Percentiles rank a stretch among this genome's conserved stretches.
Evolutionary conservation across 2,329 filamentous ascomycete species (phyloP).

Genomic region (Curvularia sp.): DNA sequence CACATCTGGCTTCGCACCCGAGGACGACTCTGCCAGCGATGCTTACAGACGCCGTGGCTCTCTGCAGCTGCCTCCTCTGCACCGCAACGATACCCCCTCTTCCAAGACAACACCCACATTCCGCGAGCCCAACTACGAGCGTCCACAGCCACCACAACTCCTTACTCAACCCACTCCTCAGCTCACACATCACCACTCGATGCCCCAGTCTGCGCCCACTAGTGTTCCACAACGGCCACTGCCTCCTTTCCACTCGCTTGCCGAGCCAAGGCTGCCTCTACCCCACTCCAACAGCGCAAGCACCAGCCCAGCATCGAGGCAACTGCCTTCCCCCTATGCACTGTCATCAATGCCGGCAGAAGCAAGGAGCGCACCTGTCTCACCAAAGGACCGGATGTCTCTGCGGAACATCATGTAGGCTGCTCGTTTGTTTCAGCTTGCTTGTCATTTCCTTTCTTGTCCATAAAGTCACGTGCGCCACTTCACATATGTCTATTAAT

Average conservation of each 20-base stretch:
- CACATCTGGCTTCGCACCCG: conserved; percentile 48
- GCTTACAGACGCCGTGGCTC: conserved; percentile 40
- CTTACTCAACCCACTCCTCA: conserved; percentile 44
- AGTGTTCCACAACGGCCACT: conserved; percentile 38
- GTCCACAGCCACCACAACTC: conserved; percentile 37
- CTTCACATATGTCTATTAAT: conserved; percentile 27
- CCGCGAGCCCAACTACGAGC: conserved; percentile 38
- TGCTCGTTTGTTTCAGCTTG: conserved; percentile 32
- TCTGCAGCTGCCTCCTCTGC: conserved; percentile 45
- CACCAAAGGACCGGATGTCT: conserved; percentile 46
- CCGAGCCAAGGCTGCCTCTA: conserved; percentile 40
- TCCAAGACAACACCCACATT: conserved; percentile 23
- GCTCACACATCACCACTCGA: conserved; percentile 42
- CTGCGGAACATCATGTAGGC: conserved; percentile 45
- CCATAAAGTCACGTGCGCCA: conserved; percentile 23
- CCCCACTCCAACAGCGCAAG: conserved; percentile 31
- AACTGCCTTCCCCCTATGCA: conserved; percentile 42
- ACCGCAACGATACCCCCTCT: conserved; percentile 28
- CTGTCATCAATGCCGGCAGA: conserved; percentile 28
- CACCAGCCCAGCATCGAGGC: conserved; percentile 40
- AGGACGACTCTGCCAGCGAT: conserved; percentile 42
- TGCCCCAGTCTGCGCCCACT: conserved; percentile 38
- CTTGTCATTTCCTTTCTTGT: conserved; percentile 33
- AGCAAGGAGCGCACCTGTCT: conserved; percentile 43
- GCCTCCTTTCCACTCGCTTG: conserved; percentile 43